Conservation (phyloP, 192 early-diverging fungal species). For the Umbelopsis sp. region DNA sequence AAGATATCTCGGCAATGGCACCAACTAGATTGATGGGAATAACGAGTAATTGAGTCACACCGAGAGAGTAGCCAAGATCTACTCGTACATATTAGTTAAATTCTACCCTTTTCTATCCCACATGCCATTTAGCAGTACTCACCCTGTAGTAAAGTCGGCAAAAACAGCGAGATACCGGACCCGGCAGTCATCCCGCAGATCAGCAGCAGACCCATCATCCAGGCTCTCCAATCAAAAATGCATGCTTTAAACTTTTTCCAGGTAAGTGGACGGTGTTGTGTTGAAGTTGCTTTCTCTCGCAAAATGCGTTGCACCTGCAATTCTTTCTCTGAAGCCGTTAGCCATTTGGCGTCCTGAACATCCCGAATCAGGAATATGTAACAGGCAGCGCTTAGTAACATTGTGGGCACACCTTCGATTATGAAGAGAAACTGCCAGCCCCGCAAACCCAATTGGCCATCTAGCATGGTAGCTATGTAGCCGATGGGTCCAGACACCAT, state of each 20-base stretch:
- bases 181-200: background rate
- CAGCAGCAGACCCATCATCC: background rate
- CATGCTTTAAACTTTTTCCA: background rate
- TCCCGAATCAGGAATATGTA: conserved; percentile 47
- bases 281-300: background rate
- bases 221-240: conserved; percentile 29
- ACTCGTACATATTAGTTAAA: background rate
- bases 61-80: conserved; percentile 35
- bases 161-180: background rate
- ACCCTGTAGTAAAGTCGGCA: conserved; percentile 9
- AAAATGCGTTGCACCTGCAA: conserved; percentile 21
- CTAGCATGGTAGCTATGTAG: conserved; percentile 58
- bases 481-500: conserved; percentile 59
- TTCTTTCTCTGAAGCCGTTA: conserved; percentile 28
- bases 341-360: conserved; percentile 25
- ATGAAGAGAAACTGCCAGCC: conserved; percentile 81
- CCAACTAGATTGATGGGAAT: conserved; percentile 24
- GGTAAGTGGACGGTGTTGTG: background rate
- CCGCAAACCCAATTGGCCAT: conserved; percentile 53
- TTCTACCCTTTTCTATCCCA: background rate
- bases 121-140: background rate
- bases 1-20: conserved; percentile 6
- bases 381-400: conserved; percentile 56
- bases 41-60: conserved; percentile 31
- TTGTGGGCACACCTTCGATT: conserved; percentile 64